Evolutionary conservation across 2,329 filamentous ascomycete genomes (phyloP).

Genomic region (Knufia petricola): DNA sequence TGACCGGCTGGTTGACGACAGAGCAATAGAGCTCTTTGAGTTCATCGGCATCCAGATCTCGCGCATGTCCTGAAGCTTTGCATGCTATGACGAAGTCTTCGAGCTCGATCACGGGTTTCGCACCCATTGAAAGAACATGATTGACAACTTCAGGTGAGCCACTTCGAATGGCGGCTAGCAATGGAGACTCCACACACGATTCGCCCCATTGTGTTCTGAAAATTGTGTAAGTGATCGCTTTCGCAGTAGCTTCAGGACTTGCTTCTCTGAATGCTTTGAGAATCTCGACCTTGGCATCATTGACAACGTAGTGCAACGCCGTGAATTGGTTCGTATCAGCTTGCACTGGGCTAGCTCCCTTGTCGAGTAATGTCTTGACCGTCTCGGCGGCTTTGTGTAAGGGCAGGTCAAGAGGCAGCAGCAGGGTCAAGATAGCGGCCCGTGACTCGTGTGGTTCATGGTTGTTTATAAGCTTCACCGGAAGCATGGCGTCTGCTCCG

Average conservation of each 20-base stretch:
- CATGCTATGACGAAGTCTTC: slow-evolving; percentile 54
- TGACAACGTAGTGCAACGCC: slow-evolving; percentile 55
- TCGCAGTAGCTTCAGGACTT: slow-evolving; percentile 45
- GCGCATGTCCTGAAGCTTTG: slow-evolving; percentile 24
- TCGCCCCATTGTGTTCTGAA: slow-evolving; percentile 31
- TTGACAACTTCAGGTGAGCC: slow-evolving; percentile 45
- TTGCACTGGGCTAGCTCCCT: slow-evolving; percentile 65
- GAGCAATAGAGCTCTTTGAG: slow-evolving; percentile 43
- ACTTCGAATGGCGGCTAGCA: slow-evolving; percentile 50
- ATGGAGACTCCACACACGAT: slow-evolving; percentile 36
- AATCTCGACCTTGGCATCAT: slow-evolving; percentile 38
- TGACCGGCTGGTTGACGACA: slow-evolving; percentile 53
- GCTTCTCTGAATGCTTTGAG: slow-evolving; percentile 45
- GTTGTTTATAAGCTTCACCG: slow-evolving; percentile 53
- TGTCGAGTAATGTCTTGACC: slow-evolving; percentile 52
- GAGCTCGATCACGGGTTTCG: slow-evolving; percentile 50
- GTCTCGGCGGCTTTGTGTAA: slow-evolving; percentile 55
- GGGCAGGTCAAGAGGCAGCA: slow-evolving; percentile 57
- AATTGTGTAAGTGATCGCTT: slow-evolving; percentile 57
- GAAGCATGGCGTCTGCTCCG: slow-evolving; percentile 66
- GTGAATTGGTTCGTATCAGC: slow-evolving; percentile 58
- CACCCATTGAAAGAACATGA: slow-evolving; percentile 56
- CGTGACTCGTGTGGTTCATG: slow-evolving; percentile 37
- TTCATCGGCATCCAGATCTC: slow-evolving; percentile 33
- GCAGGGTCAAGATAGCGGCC: slow-evolving; percentile 58